Conservation (phyloP, 2,329 filamentous ascomycete species). For the Apiospora saccharicola region DNA sequence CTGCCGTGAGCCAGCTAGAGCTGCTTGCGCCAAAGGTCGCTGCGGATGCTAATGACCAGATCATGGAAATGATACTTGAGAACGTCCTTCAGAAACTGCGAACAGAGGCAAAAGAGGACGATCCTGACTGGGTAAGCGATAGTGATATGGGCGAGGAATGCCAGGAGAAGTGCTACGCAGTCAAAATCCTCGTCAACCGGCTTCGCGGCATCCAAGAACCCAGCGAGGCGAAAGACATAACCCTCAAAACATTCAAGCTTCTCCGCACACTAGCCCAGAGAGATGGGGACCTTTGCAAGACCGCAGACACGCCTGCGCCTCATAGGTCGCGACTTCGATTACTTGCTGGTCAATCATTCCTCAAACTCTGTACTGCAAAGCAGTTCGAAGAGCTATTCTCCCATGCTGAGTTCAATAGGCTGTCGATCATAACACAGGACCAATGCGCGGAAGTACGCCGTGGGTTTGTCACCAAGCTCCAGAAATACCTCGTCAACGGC, state of each 20-base stretch:
- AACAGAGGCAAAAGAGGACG: slow-evolving; percentile 62
- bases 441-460: slow-evolving; percentile 75
- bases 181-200: slow-evolving; percentile 87
- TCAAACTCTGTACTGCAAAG: slow-evolving; percentile 84
- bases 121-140: slow-evolving; percentile 73
- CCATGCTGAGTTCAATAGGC: slow-evolving; percentile 77
- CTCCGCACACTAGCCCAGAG: slow-evolving; percentile 78
- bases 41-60: slow-evolving; percentile 76
- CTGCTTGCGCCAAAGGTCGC: slow-evolving; percentile 77
- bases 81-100: slow-evolving; percentile 77
- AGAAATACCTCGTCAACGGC: slow-evolving; percentile 84
- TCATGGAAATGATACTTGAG: slow-evolving; percentile 79
- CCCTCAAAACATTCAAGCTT: slow-evolving; percentile 77
- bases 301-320: slow-evolving; percentile 74
- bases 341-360: slow-evolving; percentile 77
- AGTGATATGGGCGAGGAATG: slow-evolving; percentile 80
- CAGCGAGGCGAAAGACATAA: slow-evolving; percentile 63
- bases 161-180: slow-evolving; percentile 80
- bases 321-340: slow-evolving; percentile 86
- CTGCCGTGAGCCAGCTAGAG: slow-evolving; percentile 76
- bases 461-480: slow-evolving; percentile 83
- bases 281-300: slow-evolving; percentile 82
- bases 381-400: slow-evolving; percentile 79
- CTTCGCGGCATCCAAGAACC: slow-evolving; percentile 68
- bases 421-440: slow-evolving; percentile 86